Conservation (phyloP, 139 green algal genomes). For the Limnomonas spitsbergensis region DNA sequence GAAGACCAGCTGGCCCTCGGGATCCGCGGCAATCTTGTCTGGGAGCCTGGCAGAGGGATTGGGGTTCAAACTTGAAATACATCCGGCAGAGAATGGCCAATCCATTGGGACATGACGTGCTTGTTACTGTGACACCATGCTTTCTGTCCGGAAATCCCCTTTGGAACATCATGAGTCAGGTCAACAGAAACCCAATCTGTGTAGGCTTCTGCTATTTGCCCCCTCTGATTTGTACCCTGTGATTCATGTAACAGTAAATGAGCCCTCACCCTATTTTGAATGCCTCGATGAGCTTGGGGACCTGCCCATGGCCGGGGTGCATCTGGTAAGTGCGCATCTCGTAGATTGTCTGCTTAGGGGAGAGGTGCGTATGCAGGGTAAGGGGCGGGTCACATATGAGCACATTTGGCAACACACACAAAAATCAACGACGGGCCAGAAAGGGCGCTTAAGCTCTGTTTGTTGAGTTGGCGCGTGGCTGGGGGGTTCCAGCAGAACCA, state of each 20-base stretch:
- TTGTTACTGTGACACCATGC: no score
- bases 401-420: no score
- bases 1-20: slow-evolving; percentile 52
- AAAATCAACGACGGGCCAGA: no score
- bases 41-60: slow-evolving; percentile 63
- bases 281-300: slow-evolving; percentile 62
- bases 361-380: neutral
- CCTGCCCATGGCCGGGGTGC: slow-evolving; percentile 67
- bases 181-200: no score
- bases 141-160: no score
- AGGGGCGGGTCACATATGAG: neutral
- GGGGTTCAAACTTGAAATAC: slow-evolving; percentile 12
- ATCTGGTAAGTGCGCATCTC: slow-evolving; percentile 76
- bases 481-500: neutral
- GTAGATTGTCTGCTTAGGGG: slow-evolving; percentile 49
- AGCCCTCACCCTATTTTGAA: slow-evolving; percentile 31
- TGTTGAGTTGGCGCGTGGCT: neutral
- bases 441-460: no score
- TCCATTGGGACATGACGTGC: no score
- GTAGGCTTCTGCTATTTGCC: no score
- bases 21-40: slow-evolving; percentile 65
- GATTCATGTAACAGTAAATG: no score
- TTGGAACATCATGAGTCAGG: no score
- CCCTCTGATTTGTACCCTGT: no score
- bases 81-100: neutral